Percentiles rank a stretch among this genome's conserved stretches.
Conservation (phyloP, 371 early-diverging fungal genomes). For the Chytridium lagenaria region DNA sequence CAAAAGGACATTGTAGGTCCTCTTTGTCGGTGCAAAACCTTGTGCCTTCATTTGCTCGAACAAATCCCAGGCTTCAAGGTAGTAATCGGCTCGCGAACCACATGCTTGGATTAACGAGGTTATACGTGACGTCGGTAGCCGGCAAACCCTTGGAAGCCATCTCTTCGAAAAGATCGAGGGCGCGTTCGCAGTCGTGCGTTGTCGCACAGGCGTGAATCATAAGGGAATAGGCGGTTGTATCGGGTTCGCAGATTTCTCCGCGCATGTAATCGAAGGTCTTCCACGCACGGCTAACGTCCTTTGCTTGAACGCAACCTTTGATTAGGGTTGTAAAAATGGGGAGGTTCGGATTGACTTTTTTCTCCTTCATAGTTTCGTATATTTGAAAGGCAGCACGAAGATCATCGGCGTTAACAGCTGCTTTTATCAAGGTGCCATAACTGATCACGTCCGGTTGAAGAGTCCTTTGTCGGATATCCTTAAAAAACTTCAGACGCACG, state of each 20-base stretch:
- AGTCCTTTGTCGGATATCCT: conserved; percentile 41
- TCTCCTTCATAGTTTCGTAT: conserved; percentile 73
- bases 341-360: conserved; percentile 56
- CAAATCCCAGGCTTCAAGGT: conserved; percentile 78
- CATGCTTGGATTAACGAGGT: conserved; percentile 86
- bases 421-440: conserved; percentile 76
- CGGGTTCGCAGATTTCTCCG: conserved; percentile 75
- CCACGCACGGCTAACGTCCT: conserved; percentile 83
- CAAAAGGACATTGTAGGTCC: conserved; percentile 83
- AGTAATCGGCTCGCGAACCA: conserved; percentile 80
- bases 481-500: conserved; percentile 62
- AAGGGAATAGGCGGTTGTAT: conserved; percentile 77
- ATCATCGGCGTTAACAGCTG: conserved; percentile 62
- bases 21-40: conserved; percentile 77
- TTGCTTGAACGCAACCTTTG: conserved; percentile 76
- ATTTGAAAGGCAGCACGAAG: conserved; percentile 76
- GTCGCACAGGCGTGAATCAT: conserved; percentile 94
- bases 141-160: conserved; percentile 71
- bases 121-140: conserved; percentile 85
- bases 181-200: conserved; percentile 76
- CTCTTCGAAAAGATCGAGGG: conserved; percentile 83
- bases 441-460: conserved; percentile 68
- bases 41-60: conserved; percentile 80
- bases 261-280: conserved; percentile 89
- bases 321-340: conserved; percentile 81